Evolutionary conservation across 2,329 filamentous ascomycete genomes (phyloP), one percentile per base, ranked within the genome.

Genomic region (Fulvia fulva): DNA sequence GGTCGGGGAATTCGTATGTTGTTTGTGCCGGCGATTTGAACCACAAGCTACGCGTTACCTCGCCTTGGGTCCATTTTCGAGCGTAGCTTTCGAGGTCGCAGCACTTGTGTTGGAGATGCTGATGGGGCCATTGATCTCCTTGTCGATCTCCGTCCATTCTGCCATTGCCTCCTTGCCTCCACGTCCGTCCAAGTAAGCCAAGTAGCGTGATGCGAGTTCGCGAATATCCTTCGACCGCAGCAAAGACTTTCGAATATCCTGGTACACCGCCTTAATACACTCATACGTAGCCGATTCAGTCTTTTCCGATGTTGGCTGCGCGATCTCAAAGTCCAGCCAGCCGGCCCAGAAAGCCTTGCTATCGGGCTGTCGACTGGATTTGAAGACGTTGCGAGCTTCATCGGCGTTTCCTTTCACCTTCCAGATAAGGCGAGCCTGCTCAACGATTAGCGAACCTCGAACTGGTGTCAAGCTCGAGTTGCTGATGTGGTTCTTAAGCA

Each of bases 321-420:
- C 86, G 51, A 95, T 80, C 77, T 99, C 94, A 70, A 99, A 96
- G 58, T 88, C 80, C 55, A 97, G 83, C 80, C 91, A 97, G 69
- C 85, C 89, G 66, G 86, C 81, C 93, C 94, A 99, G 79, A 97
- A 97, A 45, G 89, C 80, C 32, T 86, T 84, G 73, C 91, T 96
- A 70, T 94, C 90, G 80, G 86, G 90, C 70, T 91, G 86, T 56
- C 89, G 82, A 67, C 96, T 93, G 74, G 87, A 88, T 61, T 86
- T 78, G 77, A 93, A 97, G 0, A 96, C 84, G 54, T 88, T 84
- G 26, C 94, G 88, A 41, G 92, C 92, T 68, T 93, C 90, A 9
- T 90, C 87, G 0, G 85, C 80, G 51, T 70, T 65, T 0, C 90
- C 89, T 77, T 93, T 92, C 71, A 88, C 84, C 75, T 91, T 94